Conservation (phyloP, 1,284 basidiomycete genomes). For the Trichosporon ovoides region DNA sequence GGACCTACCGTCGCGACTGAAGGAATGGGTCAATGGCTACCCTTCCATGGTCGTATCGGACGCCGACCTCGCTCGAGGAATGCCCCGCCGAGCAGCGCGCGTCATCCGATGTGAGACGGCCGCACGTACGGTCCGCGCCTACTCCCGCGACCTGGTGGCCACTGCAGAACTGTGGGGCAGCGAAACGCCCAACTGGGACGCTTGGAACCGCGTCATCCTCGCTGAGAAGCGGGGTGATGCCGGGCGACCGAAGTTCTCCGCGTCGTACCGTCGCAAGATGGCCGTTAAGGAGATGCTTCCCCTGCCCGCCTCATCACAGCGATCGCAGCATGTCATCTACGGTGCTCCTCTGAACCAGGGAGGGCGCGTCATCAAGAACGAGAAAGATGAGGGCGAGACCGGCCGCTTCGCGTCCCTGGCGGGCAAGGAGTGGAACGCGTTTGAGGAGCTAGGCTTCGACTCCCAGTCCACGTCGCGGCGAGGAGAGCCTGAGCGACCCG, state of each 20-base stretch:
- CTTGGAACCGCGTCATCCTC: conserved; percentile 39
- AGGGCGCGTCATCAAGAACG: background rate
- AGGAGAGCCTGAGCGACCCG: conserved; percentile 43
- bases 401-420: conserved; percentile 71
- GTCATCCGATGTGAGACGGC: conserved; percentile 67
- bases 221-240: conserved; percentile 25
- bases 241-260: conserved; percentile 36
- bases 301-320: conserved; percentile 17
- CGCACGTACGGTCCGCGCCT: conserved; percentile 70
- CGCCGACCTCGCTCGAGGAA: conserved; percentile 44
- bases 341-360: conserved; percentile 7
- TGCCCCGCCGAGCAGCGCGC: conserved; percentile 64
- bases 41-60: conserved; percentile 60
- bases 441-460: conserved; percentile 73
- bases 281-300: conserved; percentile 33
- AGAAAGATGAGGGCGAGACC: conserved; percentile 50
- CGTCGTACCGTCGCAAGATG: conserved; percentile 34
- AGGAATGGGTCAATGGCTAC: conserved; percentile 81
- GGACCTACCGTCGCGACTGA: conserved; percentile 68
- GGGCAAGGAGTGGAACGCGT: conserved; percentile 81
- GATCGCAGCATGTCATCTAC: conserved; percentile 11
- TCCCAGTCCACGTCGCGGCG: conserved; percentile 42
- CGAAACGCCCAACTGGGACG: conserved; percentile 33
- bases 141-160: conserved; percentile 70
- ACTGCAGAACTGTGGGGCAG: conserved; percentile 65